Conservation (phyloP, 345 rosid genomes). For the Murraya paniculata region DNA sequence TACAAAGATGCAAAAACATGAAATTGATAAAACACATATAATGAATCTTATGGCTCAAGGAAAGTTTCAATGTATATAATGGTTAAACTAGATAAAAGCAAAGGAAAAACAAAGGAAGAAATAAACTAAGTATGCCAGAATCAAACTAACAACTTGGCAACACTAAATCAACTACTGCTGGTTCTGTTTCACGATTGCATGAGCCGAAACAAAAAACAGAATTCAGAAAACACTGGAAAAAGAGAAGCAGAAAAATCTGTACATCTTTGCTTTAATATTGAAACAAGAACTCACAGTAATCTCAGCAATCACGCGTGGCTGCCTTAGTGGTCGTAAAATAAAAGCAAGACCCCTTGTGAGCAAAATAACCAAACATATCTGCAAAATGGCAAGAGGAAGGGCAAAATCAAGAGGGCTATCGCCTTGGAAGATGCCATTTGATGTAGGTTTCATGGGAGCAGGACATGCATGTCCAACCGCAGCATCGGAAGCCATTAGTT, state of each 20-base stretch:
- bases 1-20: neutral
- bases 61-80: neutral
- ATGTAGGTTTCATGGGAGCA: conserved; percentile 59
- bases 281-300: conserved; percentile 46
- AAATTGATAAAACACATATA: neutral
- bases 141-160: neutral
- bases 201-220: neutral
- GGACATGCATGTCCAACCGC: conserved; percentile 33
- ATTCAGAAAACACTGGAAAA: neutral
- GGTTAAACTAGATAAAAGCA: neutral
- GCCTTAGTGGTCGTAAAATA: conserved; percentile 59
- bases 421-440: conserved; percentile 72
- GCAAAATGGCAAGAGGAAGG: conserved; percentile 68
- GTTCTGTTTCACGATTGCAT: neutral
- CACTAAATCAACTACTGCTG: neutral
- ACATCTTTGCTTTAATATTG: neutral
- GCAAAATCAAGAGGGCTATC: conserved; percentile 69
- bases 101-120: neutral
- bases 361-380: conserved; percentile 57
- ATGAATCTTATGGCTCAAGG: neutral
- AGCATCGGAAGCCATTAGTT: conserved; percentile 36
- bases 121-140: neutral
- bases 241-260: neutral
- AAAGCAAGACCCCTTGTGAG: conserved; percentile 67
- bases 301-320: conserved; percentile 87